Evolutionary conservation across 2,329 filamentous ascomycete genomes (phyloP).

Genomic region (Gaeumannomyces tritici): DNA sequence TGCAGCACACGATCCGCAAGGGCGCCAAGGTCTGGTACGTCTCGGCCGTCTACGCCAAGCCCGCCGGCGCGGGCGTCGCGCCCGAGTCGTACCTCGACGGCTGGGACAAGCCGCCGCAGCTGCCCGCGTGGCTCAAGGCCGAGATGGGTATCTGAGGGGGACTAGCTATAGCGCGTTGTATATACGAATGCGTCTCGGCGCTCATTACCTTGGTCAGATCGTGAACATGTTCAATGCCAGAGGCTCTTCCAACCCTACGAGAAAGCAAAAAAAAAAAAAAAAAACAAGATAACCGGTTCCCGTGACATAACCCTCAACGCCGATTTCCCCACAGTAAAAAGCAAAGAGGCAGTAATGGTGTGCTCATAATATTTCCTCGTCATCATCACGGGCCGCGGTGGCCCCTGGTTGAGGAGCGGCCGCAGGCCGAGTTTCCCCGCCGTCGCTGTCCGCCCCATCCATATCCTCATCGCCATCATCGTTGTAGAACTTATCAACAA

Average conservation of each 20-base stretch:
- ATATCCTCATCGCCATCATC: constrained; percentile 11
- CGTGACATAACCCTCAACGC: background rate
- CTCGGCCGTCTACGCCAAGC: constrained; percentile 62
- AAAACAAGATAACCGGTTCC: background rate
- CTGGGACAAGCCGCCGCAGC: constrained; percentile 47
- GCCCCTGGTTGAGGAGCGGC: background rate
- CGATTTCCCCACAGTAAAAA: background rate
- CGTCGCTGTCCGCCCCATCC: constrained; percentile 8
- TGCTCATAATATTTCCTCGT: constrained; percentile 12
- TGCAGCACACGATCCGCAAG: constrained; percentile 50
- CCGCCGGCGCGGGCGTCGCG: constrained; percentile 41
- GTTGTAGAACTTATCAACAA: constrained; percentile 6
- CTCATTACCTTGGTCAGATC: background rate
- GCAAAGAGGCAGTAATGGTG: constrained; percentile 1
- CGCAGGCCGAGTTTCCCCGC: background rate
- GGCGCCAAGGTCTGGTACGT: constrained; percentile 57
- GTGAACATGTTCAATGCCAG: background rate
- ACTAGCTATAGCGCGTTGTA: too few relatives aligned
- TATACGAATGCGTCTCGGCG: background rate
- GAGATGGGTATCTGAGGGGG: constrained; percentile 27
- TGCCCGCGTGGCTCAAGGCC: constrained; percentile 51
- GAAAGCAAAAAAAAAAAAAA: too few relatives aligned
- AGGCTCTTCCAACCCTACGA: background rate
- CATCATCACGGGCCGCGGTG: constrained; percentile 4
- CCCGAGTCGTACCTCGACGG: constrained; percentile 45